These are phyloP conservation scores for Emmonsiellopsis sp. DNA, from an alignment of 2,329 filamentous ascomycete genomes.

Conservation along the genomic window DNA sequence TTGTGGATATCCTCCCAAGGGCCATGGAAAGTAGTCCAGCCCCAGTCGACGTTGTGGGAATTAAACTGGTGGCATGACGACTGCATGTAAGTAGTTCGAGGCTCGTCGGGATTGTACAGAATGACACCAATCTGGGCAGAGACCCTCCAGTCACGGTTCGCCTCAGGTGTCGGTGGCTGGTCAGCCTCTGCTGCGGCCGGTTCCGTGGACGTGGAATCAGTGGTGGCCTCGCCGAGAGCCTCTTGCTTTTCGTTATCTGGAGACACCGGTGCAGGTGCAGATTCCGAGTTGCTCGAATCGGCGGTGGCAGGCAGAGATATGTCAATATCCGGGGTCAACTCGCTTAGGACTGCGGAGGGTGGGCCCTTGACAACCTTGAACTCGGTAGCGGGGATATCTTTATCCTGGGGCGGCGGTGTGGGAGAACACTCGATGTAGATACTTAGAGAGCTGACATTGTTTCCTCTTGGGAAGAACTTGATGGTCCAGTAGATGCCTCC, in stretches of 20 bases:
- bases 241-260: slow-evolving; percentile 5
- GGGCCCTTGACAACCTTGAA: slow-evolving; percentile 32
- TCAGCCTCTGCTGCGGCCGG: slow-evolving; percentile 4
- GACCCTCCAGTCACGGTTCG: slow-evolving; percentile 31
- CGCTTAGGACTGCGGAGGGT: slow-evolving; percentile 26
- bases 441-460: slow-evolving; percentile 48
- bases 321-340: slow-evolving; percentile 22
- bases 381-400: slow-evolving; percentile 26
- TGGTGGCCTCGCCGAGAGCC: slow-evolving; percentile 5
- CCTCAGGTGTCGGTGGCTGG: slow-evolving; percentile 3
- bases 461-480: slow-evolving; percentile 55
- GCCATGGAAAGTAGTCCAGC: slow-evolving; percentile 53
- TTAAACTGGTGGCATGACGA: slow-evolving; percentile 52
- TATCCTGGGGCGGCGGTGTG: slow-evolving; percentile 33
- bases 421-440: slow-evolving; percentile 54
- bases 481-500: slow-evolving; percentile 56
- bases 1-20: slow-evolving; percentile 49
- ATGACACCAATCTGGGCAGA: slow-evolving; percentile 54
- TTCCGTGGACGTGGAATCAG: background rate
- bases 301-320: slow-evolving; percentile 19
- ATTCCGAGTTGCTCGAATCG: slow-evolving; percentile 16
- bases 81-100: slow-evolving; percentile 47
- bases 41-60: slow-evolving; percentile 50
- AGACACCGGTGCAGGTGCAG: slow-evolving; percentile 5
- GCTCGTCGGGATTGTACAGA: slow-evolving; percentile 54